Evolutionary conservation across 768 basidiomycete genomes (phyloP).

Genomic region (Amanita rimosa): DNA sequence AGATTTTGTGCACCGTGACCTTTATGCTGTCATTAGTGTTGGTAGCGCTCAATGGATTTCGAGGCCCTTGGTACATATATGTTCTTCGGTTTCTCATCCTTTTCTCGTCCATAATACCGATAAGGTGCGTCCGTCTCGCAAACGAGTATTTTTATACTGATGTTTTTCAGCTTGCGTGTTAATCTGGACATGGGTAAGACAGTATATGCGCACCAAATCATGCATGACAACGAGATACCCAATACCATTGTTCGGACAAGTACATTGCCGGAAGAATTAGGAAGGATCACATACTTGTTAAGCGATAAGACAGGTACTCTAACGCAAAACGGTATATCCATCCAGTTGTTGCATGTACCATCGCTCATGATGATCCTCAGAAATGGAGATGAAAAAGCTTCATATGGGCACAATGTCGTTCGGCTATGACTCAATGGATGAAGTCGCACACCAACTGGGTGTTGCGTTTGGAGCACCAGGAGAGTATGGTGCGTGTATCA

Average conservation of each 20-base stretch:
- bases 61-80: conserved; percentile 93
- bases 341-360: neutral
- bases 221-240: conserved; percentile 88
- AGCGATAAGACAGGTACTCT: conserved; percentile 98
- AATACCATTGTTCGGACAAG: conserved; percentile 95
- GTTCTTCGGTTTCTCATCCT: conserved; percentile 94
- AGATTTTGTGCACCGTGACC: conserved; percentile 94
- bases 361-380: conserved; percentile 26
- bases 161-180: conserved; percentile 60
- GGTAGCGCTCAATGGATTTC: conserved; percentile 92
- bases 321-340: conserved; percentile 83
- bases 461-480: conserved; percentile 64
- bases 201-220: conserved; percentile 91
- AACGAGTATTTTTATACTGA: neutral
- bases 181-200: conserved; percentile 99
- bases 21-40: conserved; percentile 85
- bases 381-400: conserved; percentile 99
- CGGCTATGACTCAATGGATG: conserved; percentile 97
- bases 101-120: conserved; percentile 98
- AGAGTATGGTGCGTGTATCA: conserved; percentile 34
- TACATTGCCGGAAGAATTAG: conserved; percentile 93
- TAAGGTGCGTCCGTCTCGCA: conserved; percentile 54
- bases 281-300: conserved; percentile 88
- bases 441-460: conserved; percentile 87
- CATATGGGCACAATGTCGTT: conserved; percentile 99